phyloP scores from a whole-genome alignment of 257 asterid species.

The Henckelia pumila region DNA sequence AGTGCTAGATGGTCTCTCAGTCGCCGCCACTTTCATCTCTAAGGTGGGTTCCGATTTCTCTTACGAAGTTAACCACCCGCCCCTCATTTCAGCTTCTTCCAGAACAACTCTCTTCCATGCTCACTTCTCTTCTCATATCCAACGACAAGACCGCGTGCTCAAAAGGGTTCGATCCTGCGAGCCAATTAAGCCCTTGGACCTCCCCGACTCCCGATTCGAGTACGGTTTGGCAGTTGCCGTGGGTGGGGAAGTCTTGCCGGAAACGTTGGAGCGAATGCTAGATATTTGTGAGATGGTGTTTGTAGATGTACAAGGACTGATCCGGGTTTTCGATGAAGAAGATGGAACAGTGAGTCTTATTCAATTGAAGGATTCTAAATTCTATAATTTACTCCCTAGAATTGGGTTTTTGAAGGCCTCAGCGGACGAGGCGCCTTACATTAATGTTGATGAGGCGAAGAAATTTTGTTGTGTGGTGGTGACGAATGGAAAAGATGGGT shows the following conservation, averaged over 20 bases:
- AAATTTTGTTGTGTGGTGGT: slow-evolving; percentile 77
- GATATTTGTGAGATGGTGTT: slow-evolving; percentile 69
- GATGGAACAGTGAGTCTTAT: slow-evolving; percentile 70
- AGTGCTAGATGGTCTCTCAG: slow-evolving; percentile 62
- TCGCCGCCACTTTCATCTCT: slow-evolving; percentile 53
- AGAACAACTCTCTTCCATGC: slow-evolving; percentile 81
- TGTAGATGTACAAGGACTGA: slow-evolving; percentile 82
- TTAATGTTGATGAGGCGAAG: slow-evolving; percentile 66
- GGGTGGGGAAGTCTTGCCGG: slow-evolving; percentile 82
- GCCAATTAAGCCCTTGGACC: slow-evolving; percentile 58
- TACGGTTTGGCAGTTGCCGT: slow-evolving; percentile 94
- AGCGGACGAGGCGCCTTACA: slow-evolving; percentile 71
- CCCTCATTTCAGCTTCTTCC: slow-evolving; percentile 37
- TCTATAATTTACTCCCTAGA: slow-evolving; percentile 47
- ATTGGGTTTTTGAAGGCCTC: slow-evolving; percentile 83
- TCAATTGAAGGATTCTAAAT: slow-evolving; percentile 58
- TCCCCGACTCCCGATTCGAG: slow-evolving; percentile 52
- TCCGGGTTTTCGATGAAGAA: slow-evolving; percentile 61
- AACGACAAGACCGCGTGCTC: slow-evolving; percentile 70
- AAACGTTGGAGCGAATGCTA: slow-evolving; percentile 68
- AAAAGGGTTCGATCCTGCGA: slow-evolving; percentile 65
- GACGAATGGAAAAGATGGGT: slow-evolving; percentile 89
- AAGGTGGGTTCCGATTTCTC: slow-evolving; percentile 83
- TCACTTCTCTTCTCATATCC: slow-evolving; percentile 59
- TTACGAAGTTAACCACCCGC: slow-evolving; percentile 51